Evolutionary conservation across 768 basidiomycete species (phyloP).

Genomic region (Collybia nuda): DNA sequence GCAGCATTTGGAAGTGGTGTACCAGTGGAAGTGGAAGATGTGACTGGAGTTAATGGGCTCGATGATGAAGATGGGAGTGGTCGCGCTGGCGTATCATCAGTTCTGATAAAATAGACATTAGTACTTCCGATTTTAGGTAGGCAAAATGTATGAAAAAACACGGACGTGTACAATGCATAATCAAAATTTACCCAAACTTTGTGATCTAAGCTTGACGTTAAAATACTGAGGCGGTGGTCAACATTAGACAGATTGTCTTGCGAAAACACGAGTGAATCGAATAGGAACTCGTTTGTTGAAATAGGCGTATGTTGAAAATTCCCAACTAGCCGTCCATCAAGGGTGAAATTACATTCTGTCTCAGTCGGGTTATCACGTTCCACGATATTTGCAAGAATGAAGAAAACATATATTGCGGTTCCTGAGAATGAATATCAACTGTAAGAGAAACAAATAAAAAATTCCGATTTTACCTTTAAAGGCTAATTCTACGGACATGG

Average conservation of each 20-base stretch:
- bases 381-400: constrained; percentile 30
- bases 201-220: constrained; percentile 21
- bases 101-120: not conserved
- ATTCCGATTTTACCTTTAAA: constrained; percentile 3
- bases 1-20: not conserved
- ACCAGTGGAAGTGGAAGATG: not conserved
- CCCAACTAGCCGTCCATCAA: constrained; percentile 22
- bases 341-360: constrained; percentile 26
- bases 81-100: constrained; percentile 1
- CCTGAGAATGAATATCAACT: constrained; percentile 15
- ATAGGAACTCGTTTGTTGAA: constrained; percentile 20
- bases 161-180: constrained; percentile 36
- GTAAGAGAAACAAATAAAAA: not conserved
- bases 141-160: not conserved
- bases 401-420: constrained; percentile 35
- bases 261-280: constrained; percentile 27
- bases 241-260: constrained; percentile 22
- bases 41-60: not conserved
- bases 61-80: not conserved
- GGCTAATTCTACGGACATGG: constrained; percentile 8
- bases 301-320: constrained; percentile 26
- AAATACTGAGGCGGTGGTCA: constrained; percentile 25
- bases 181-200: constrained; percentile 34
- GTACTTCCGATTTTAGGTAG: not conserved
- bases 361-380: constrained; percentile 17